Conservation (phyloP, 2,329 filamentous ascomycete species). For the Fonsecaea erecta region DNA sequence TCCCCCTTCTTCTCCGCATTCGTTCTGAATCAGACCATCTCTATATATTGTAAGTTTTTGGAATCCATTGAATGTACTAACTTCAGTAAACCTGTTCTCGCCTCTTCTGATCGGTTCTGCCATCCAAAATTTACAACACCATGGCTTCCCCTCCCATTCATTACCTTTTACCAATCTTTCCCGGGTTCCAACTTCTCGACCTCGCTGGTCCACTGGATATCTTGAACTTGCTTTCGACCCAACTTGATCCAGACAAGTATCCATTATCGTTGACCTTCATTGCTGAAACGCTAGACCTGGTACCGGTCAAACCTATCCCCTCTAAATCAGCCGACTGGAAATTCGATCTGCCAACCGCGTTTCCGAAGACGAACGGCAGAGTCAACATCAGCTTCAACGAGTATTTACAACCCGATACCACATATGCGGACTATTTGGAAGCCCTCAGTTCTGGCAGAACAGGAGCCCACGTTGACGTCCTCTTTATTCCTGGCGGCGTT, state of each 20-base stretch:
- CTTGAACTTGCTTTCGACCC: constrained; percentile 44
- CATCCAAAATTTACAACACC: neutral
- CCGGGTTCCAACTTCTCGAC: constrained; percentile 51
- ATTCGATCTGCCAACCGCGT: constrained; percentile 31
- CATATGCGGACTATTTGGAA: constrained; percentile 39
- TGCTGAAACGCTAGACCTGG: constrained; percentile 42
- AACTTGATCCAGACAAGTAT: constrained; percentile 29
- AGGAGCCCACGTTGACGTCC: constrained; percentile 53
- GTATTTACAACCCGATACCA: constrained; percentile 57
- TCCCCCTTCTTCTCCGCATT: neutral
- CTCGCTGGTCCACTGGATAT: constrained; percentile 55
- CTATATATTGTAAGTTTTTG: constrained; percentile 1
- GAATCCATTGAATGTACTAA: neutral
- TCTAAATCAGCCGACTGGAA: constrained; percentile 26
- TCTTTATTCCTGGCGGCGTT: constrained; percentile 68
- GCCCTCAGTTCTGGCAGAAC: constrained; percentile 9
- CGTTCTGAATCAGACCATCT: neutral
- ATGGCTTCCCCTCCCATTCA: constrained; percentile 26
- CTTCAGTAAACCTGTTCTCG: neutral
- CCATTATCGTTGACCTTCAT: constrained; percentile 40
- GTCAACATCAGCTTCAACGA: constrained; percentile 42
- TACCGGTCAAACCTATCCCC: constrained; percentile 39
- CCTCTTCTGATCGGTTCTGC: neutral
- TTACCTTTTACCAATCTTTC: constrained; percentile 41
- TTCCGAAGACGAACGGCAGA: constrained; percentile 25